Percentiles rank a stretch among this genome's conserved stretches.
Conservation (phyloP, 192 early-diverging fungal genomes). For the Coemansia sp. region DNA sequence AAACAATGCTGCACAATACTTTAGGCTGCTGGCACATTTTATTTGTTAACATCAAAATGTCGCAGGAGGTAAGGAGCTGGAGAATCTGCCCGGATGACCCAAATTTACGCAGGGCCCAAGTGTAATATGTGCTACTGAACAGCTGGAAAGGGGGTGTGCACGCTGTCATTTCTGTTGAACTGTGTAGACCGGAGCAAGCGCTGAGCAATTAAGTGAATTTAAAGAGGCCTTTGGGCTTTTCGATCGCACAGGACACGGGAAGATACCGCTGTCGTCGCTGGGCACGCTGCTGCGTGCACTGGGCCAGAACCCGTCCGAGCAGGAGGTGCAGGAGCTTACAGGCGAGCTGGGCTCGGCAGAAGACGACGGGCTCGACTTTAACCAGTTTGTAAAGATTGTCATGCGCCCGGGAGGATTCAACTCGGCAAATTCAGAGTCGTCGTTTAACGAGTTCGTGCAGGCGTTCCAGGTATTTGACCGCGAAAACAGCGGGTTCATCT, state of each 20-base stretch:
- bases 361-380: constrained; percentile 60
- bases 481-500: constrained; percentile 72
- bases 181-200: constrained; percentile 12
- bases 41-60: too few species aligned
- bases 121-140: background rate
- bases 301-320: constrained; percentile 76
- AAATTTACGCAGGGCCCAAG: constrained; percentile 1
- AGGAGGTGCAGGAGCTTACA: constrained; percentile 65
- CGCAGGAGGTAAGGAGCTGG: constrained; percentile 17
- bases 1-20: too few species aligned
- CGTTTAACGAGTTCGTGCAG: constrained; percentile 76
- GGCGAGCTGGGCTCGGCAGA: constrained; percentile 47
- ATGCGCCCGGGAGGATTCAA: constrained; percentile 69
- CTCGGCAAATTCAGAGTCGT: constrained; percentile 59
- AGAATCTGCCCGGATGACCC: background rate
- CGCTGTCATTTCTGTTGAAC: too few species aligned
- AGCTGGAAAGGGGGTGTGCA: too few species aligned
- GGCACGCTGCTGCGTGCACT: constrained; percentile 76
- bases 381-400: constrained; percentile 67
- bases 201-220: constrained; percentile 60
- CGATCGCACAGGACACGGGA: constrained; percentile 72
- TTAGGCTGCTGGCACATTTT: too few species aligned
- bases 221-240: constrained; percentile 79
- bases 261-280: constrained; percentile 61
- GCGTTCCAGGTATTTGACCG: constrained; percentile 89